Conservation (phyloP, 192 early-diverging fungal species). For the Phycomyces blakesleeanus region DNA sequence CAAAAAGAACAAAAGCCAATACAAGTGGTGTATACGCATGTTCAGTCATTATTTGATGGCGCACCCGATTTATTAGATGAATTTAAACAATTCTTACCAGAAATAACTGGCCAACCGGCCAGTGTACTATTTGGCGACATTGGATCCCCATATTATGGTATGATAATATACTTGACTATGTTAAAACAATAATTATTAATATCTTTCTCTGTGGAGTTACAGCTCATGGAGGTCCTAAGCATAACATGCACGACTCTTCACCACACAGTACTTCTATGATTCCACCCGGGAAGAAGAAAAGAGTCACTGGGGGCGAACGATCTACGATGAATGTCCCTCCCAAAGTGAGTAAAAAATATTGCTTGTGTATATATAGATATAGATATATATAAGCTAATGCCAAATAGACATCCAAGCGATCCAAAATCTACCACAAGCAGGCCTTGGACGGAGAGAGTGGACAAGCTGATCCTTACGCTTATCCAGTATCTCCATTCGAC, state of each 20-base stretch:
- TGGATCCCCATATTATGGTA: slow-evolving; percentile 35
- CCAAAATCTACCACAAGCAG: slow-evolving; percentile 21
- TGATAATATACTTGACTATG: background rate
- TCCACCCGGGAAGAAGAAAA: slow-evolving; percentile 29
- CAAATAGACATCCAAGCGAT: slow-evolving; percentile 6
- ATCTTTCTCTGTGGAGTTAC: no score
- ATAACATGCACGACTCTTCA: background rate
- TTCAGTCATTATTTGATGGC: slow-evolving; percentile 80
- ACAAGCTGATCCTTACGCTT: slow-evolving; percentile 10
- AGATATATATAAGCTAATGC: no score
- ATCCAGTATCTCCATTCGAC: slow-evolving; percentile 18
- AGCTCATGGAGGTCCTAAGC: background rate
- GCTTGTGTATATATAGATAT: no score
- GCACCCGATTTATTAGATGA: slow-evolving; percentile 92
- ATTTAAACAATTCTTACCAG: slow-evolving; percentile 98
- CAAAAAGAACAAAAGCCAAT: slow-evolving; percentile 96
- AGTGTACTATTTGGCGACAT: slow-evolving; percentile 36
- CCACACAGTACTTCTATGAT: background rate
- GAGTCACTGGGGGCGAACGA: slow-evolving; percentile 25
- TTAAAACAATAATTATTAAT: no score
- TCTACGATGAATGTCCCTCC: slow-evolving; percentile 11
- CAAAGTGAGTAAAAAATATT: no score
- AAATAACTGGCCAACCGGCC: slow-evolving; percentile 62
- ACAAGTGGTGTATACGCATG: slow-evolving; percentile 91
- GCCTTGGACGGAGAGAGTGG: slow-evolving; percentile 11